Base-by-base conservation (phyloP, 148 eudicot genomes). In the Rhododendron williamsianum region DNA sequence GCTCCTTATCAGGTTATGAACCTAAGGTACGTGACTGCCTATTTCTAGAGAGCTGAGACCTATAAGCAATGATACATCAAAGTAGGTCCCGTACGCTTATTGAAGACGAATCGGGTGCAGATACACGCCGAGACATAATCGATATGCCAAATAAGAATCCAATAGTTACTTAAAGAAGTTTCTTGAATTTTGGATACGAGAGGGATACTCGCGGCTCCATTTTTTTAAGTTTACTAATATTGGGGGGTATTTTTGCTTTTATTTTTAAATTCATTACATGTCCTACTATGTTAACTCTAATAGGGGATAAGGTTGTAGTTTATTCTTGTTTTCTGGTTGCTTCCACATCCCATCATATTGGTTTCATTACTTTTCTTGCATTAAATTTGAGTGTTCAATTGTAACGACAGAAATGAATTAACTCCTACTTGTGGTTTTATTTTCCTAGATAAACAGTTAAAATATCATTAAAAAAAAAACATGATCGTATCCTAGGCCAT, bases 1-100 rank as follows among this genome's bases (percentile, higher is more conserved):
- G 92, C 98, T 83, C 98, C 99, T 72, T 87, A 83, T 58, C 94
- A 92, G 87, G 90, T 93, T 80, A 89, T 91, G 91, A 95, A 89
- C 90, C 87, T 96, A 77, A 96, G 98, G 99, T 95, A 85, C 16
- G 85, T 65, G 72, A 38, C 77, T n/a, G 65, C 76, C 38, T 0
- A 38, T 0, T 25, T 25, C 72, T 33, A 25, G 54, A 43, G 33
- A 54, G 65, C 63, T 73, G 46, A 65, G 51, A 80, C 35, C 12
- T 8, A 25, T 51, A 30, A 4, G 18, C 74, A 69, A 6, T 27
- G 35, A 3, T 69, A 25, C 18, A 16, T 3, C 74, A 30, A 30
- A 69, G 18, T 27, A 69, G 74, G 74, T 27, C 38, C 30, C 36
- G 0, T 25, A 27, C 2, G 6, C 18, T 33, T 30, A 27, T 69